These are phyloP conservation scores for Thraustotheca clavata DNA, from an alignment of 352 stramenopile genomes.

Conservation along the genomic window DNA sequence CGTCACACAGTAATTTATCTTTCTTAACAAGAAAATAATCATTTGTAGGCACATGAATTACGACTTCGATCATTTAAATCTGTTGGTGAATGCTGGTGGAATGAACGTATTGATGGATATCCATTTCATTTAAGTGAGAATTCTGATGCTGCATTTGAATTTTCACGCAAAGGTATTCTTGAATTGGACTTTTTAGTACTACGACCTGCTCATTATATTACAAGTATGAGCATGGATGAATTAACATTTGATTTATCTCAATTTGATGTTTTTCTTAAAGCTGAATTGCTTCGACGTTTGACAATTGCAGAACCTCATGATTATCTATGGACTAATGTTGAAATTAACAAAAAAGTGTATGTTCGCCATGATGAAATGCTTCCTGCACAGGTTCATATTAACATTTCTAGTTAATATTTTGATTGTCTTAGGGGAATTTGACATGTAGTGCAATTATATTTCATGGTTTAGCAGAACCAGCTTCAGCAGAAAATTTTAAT, in stretches of 20 bases:
- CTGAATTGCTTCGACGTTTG: constrained; percentile 8
- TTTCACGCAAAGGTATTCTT: constrained; percentile 4
- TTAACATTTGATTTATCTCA: not conserved
- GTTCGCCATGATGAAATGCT: constrained; percentile 6
- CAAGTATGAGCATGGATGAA: constrained; percentile 1
- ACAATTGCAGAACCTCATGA: not conserved
- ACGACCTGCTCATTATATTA: constrained; percentile 11
- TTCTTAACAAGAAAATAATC: not conserved
- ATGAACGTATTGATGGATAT: constrained; percentile 21
- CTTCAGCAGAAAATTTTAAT: not conserved
- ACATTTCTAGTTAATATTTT: not conserved
- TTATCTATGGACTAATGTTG: constrained; percentile 16
- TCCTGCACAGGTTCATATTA: constrained; percentile 4
- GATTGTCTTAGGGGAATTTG: not conserved
- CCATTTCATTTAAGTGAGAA: constrained; percentile 9
- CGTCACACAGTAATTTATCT: not conserved
- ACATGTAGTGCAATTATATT: constrained; percentile 3
- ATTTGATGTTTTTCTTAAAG: constrained; percentile 3
- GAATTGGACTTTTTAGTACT: constrained; percentile 18
- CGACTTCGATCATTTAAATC: constrained; percentile 5
- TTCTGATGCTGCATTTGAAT: not conserved
- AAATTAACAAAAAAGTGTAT: not conserved
- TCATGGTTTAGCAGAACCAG: not conserved
- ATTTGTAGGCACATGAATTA: constrained; percentile 8
- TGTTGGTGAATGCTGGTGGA: constrained; percentile 21